Percentiles rank a stretch among this genome's conserved stretches.
These are phyloP conservation scores for Saccharomycopsis fermentans DNA, from an alignment of 805 yeast genomes.

Conservation along the genomic window DNA sequence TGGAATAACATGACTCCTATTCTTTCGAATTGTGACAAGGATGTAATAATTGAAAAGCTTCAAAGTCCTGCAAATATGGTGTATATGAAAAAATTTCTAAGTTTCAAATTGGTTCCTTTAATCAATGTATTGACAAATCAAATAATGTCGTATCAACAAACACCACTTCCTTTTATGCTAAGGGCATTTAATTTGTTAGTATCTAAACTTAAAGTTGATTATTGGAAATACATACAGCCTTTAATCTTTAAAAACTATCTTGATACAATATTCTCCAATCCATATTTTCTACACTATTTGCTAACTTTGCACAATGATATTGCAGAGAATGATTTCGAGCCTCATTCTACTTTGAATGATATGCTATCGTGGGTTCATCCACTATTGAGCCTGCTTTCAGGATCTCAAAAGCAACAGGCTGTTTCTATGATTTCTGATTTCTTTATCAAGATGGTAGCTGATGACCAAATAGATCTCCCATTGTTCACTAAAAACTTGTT, in stretches of 20 bases:
- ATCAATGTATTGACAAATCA: constrained; percentile 39
- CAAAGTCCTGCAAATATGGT: constrained; percentile 22
- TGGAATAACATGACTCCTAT: constrained; percentile 37
- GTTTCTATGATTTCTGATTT: constrained; percentile 41
- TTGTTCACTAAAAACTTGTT: constrained; percentile 7
- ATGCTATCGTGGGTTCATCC: constrained; percentile 46
- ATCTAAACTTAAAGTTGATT: constrained; percentile 30
- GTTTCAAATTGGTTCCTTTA: constrained; percentile 28
- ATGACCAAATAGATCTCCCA: constrained; percentile 2
- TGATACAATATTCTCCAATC: constrained; percentile 50
- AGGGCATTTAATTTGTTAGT: constrained; percentile 40
- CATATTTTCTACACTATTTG: constrained; percentile 34
- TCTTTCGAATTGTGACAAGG: constrained; percentile 27
- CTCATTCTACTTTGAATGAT: constrained; percentile 31
- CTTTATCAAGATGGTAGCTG: constrained; percentile 28
- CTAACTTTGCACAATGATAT: constrained; percentile 21
- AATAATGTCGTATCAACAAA: constrained; percentile 35
- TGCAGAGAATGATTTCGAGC: constrained; percentile 23
- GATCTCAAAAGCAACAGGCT: constrained; percentile 42
- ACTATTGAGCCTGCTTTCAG: constrained; percentile 34
- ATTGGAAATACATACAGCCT: constrained; percentile 51
- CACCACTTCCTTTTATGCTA: constrained; percentile 42
- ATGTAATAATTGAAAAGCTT: constrained; percentile 26
- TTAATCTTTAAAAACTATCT: constrained; percentile 44
- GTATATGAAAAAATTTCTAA: constrained; percentile 19